These are phyloP conservation scores for Phytophthora capsici DNA, from an alignment of 352 stramenopile species.

Conservation along the genomic window DNA sequence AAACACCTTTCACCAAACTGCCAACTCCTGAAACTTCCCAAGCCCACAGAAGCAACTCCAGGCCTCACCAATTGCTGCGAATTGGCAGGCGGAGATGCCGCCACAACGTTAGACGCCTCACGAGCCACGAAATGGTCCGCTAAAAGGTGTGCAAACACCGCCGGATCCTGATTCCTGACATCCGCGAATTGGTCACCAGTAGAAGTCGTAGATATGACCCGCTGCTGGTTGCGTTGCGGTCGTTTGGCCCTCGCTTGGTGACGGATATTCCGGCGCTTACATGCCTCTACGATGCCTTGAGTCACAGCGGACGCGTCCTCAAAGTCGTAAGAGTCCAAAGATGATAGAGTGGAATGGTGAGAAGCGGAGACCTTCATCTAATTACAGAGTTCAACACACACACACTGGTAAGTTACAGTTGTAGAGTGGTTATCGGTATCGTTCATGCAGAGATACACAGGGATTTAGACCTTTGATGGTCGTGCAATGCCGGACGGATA, in stretches of 20 bases:
- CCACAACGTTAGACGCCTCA: constrained; percentile 5
- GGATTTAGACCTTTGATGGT: neutral
- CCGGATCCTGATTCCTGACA: constrained; percentile 25
- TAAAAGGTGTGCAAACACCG: constrained; percentile 31
- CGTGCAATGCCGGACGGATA: constrained; percentile 24
- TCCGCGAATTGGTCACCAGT: constrained; percentile 17
- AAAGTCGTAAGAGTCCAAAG: constrained; percentile 20
- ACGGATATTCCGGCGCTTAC: constrained; percentile 12
- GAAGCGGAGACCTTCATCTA: constrained; percentile 18
- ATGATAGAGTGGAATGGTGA: neutral
- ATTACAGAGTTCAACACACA: neutral
- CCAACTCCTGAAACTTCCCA: constrained; percentile 34
- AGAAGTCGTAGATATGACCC: neutral
- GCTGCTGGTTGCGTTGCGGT: constrained; percentile 5
- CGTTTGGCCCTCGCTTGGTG: constrained; percentile 13
- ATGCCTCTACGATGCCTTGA: constrained; percentile 17
- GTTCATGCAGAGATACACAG: neutral
- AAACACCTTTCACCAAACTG: constrained; percentile 36
- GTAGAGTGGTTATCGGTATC: no score
- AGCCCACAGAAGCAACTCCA: constrained; percentile 35
- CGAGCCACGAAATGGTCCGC: constrained; percentile 38
- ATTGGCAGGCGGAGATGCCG: neutral
- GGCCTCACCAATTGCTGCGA: constrained; percentile 12
- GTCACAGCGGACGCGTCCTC: constrained; percentile 11
- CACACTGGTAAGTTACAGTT: neutral